A percentile compares a stretch with the other conserved stretches of the same genome.
phyloP scores from a whole-genome alignment of 2,329 filamentous ascomycete genomes.

The Calonectria leucothoes region DNA sequence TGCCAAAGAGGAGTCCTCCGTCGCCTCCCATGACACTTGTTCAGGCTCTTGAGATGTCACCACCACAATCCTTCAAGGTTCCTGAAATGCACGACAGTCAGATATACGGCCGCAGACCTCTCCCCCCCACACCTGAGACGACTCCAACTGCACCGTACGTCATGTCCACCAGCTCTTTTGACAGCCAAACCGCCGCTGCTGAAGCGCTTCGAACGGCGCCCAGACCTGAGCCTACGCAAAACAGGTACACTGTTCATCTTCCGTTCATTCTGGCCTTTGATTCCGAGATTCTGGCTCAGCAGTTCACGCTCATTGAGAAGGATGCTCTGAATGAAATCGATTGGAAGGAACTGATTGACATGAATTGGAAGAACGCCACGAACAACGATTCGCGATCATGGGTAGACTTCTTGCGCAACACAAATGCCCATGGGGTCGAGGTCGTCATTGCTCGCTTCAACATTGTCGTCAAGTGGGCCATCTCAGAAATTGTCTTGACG shows the following conservation, averaged over 20 bases:
- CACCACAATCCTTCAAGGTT: slow-evolving; percentile 35
- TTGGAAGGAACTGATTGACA: slow-evolving; percentile 87
- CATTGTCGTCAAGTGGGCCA: slow-evolving; percentile 87
- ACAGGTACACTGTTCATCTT: slow-evolving; percentile 69
- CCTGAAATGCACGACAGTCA: slow-evolving; percentile 41
- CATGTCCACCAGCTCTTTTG: slow-evolving; percentile 31
- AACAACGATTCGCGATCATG: slow-evolving; percentile 77
- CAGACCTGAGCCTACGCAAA: slow-evolving; percentile 43
- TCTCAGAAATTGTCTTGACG: slow-evolving; percentile 83
- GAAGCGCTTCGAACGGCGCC: slow-evolving; percentile 51
- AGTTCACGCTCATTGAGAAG: slow-evolving; percentile 88
- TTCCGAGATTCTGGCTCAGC: slow-evolving; percentile 81
- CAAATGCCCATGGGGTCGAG: slow-evolving; percentile 80
- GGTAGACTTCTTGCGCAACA: slow-evolving; percentile 82
- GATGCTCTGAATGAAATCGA: slow-evolving; percentile 88
- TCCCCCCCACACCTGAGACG: slow-evolving; percentile 58
- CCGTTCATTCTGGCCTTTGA: slow-evolving; percentile 87
- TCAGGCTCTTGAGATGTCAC: slow-evolving; percentile 42
- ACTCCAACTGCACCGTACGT: slow-evolving; percentile 57
- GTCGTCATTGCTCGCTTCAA: slow-evolving; percentile 90
- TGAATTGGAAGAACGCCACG: slow-evolving; percentile 81
- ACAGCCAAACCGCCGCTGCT: slow-evolving; percentile 45
- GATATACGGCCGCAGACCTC: slow-evolving; percentile 39
- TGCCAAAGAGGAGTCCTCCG: slow-evolving; percentile 46
- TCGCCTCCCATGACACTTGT: slow-evolving; percentile 43